Conservation (phyloP, 257 asterid genomes). For the Osmanthus fragrans region DNA sequence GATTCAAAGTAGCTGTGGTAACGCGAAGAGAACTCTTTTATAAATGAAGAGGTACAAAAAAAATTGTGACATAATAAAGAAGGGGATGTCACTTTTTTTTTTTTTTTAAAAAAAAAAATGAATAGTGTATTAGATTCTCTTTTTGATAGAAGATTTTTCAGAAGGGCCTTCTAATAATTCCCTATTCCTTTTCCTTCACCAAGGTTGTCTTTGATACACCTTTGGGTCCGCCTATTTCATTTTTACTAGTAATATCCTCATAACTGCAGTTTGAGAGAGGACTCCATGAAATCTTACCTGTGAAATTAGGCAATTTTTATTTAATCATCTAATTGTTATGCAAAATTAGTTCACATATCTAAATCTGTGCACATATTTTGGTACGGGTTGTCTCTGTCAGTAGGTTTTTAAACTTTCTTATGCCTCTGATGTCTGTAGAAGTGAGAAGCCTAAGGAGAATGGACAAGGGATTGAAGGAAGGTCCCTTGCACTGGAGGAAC, state of each 20-base stretch:
- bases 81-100: not conserved
- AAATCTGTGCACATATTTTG: not conserved
- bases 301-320: not conserved
- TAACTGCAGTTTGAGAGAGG: not conserved
- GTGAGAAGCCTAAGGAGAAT: slow-evolving; percentile 38
- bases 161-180: not conserved
- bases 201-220: not conserved
- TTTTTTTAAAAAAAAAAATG: not conserved
- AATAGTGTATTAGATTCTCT: not conserved
- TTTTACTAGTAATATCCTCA: not conserved
- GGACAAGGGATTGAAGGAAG: slow-evolving; percentile 37
- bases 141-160: not conserved
- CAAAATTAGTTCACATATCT: not conserved
- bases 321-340: not conserved
- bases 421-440: slow-evolving; percentile 39
- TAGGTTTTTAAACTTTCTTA: slow-evolving; percentile 16
- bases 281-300: not conserved
- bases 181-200: not conserved
- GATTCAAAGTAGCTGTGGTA: too few relatives aligned
- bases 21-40: not conserved
- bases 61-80: not conserved
- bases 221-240: not conserved
- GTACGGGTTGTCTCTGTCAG: not conserved
- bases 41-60: not conserved
- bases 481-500: slow-evolving; percentile 32